phyloP scores from a whole-genome alignment of 768 basidiomycete species.

The Mycena pura region DNA sequence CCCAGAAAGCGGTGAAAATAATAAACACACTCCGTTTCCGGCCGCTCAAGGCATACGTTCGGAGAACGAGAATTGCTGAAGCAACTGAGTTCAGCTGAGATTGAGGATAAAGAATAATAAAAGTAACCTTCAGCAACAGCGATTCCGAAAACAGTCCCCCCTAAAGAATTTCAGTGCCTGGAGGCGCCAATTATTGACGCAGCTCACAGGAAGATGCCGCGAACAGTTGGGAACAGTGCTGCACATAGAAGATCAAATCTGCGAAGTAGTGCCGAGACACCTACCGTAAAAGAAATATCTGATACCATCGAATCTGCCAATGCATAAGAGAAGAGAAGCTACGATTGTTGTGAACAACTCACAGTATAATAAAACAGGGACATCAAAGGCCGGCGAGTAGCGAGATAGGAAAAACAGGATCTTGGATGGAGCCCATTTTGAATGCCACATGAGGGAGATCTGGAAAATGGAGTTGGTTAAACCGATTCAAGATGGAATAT shows the following conservation, averaged over 20 bases:
- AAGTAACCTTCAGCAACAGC: conserved; percentile 13
- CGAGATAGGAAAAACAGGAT: conserved; percentile 19
- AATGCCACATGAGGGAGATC: conserved; percentile 21
- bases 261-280: neutral
- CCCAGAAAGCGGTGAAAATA: conserved; percentile 14
- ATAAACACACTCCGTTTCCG: conserved; percentile 9
- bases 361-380: conserved; percentile 21
- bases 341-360: neutral
- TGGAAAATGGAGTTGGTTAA: neutral
- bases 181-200: neutral
- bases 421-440: conserved; percentile 16
- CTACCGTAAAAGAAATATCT: conserved; percentile 6
- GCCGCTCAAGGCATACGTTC: conserved; percentile 23
- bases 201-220: conserved; percentile 17
- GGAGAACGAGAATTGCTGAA: conserved; percentile 17
- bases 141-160: conserved; percentile 23
- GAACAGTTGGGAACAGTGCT: conserved; percentile 19
- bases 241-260: neutral
- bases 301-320: conserved; percentile 14
- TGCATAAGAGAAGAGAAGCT: neutral
- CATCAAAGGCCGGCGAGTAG: conserved; percentile 24
- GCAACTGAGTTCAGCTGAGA: neutral
- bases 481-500: too few relatives aligned
- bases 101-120: neutral
- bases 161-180: neutral